Evolutionary conservation across 2,329 filamentous ascomycete genomes (phyloP), one percentile per base, ranked within the genome.

Genomic region (Aspergillus quadrilineatus): DNA sequence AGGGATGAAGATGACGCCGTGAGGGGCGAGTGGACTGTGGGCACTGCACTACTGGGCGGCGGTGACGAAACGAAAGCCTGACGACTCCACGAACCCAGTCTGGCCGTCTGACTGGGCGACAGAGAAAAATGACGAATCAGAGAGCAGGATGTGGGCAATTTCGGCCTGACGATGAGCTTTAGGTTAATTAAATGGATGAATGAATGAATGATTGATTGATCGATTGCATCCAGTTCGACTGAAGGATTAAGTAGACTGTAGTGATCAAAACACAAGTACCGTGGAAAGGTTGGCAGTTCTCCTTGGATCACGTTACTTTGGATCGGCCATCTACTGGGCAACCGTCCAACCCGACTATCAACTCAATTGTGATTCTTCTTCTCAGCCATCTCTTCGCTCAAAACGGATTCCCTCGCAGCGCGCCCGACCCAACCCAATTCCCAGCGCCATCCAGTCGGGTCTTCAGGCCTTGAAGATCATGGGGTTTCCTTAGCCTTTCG

Each of bases 381-480:
- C 32, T 32, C 34, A 14, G 17, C 10, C 34, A 14, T 12, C 34
- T 37, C 34, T 37, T 14, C 34, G 10, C 34, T 37, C 34, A 37
- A 12, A 9, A 37, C 30, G 26, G 14, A 17, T 14, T 15, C 39
- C 32, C 30, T 37, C 42, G 39, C 48, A 28, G 22, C 17, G 37
- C 42, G 50, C 50, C 50, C 50, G 50, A 30, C 50, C 39, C 50
- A 46, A 45, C 37, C 50, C 46, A 46, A 30, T 12, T 29, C 42
- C 26, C 22, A 14, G 30, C 8, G 41, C 7, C 37, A 48, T 36
- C 53, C 53, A 55, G 28, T 55, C 53, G 53, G 52, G 45, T 45
- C 53, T 36, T 37, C 46, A 17, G 44, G n/a, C 34, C n/a, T 36
- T 43, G 36, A 30, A 22, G 45, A 50, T 55, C 53, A 55, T 55